Percentiles rank a stretch among this genome's conserved stretches.
These are phyloP conservation scores for Jacaranda copaia DNA, from an alignment of 257 asterid species.

Conservation along the genomic window DNA sequence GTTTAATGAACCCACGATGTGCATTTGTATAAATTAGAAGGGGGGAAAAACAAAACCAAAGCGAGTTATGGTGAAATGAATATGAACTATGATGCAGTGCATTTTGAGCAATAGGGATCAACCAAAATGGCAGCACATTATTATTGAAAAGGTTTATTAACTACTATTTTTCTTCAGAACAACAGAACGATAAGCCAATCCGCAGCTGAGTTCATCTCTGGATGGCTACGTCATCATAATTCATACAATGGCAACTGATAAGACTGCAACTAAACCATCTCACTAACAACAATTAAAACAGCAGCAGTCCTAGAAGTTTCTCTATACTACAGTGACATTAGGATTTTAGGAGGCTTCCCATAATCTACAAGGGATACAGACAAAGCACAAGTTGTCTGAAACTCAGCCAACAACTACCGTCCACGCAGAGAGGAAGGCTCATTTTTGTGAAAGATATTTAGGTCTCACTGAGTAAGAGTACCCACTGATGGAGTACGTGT, in stretches of 20 bases:
- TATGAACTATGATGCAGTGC: background rate
- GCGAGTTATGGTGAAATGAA: background rate
- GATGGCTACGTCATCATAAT: background rate
- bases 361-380: slow-evolving; percentile 20
- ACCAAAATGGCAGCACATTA: background rate
- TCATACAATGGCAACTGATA: background rate
- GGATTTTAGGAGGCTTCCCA: background rate
- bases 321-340: background rate
- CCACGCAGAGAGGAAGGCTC: background rate
- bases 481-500: slow-evolving; percentile 29
- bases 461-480: slow-evolving; percentile 20
- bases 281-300: slow-evolving; percentile 12
- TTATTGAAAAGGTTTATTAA: background rate
- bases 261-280: slow-evolving; percentile 7
- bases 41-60: too few relatives aligned
- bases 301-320: slow-evolving; percentile 17
- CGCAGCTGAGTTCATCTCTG: slow-evolving; percentile 21
- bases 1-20: too few relatives aligned
- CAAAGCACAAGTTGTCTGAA: background rate
- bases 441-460: background rate
- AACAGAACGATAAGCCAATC: background rate
- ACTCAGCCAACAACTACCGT: background rate
- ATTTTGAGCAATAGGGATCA: background rate
- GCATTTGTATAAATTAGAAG: too few relatives aligned
- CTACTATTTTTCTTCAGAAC: background rate